phyloP scores from a whole-genome alignment of 2,329 filamentous ascomycete species.

The Periglandula ipomoeae region DNA sequence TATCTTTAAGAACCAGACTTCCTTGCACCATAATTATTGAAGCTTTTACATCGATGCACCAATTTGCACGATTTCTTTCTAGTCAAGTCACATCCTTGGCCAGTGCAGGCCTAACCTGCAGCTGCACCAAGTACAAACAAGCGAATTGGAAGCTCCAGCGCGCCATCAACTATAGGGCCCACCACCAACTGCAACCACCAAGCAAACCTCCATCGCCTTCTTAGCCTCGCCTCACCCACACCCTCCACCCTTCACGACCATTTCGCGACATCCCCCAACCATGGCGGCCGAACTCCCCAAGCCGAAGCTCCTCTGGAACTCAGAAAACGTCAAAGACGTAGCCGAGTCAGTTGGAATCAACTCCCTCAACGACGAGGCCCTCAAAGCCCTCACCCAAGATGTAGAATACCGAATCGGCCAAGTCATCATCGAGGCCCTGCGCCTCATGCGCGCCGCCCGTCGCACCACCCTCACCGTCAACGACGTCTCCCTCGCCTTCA shows the following conservation, averaged over 20 bases:
- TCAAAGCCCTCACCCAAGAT: conserved; percentile 81
- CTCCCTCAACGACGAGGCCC: conserved; percentile 72
- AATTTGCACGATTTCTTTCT: too few species aligned
- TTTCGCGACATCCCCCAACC: conserved; percentile 5
- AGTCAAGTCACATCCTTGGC: too few species aligned
- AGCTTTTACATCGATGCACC: too few species aligned
- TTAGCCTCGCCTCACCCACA: background rate
- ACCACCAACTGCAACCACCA: background rate
- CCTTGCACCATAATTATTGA: too few species aligned
- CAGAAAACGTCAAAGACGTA: conserved; percentile 90
- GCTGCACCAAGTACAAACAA: too few species aligned
- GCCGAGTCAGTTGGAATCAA: conserved; percentile 90
- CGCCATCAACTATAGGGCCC: background rate
- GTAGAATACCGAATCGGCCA: conserved; percentile 93
- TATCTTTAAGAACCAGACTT: too few species aligned
- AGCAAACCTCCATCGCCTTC: background rate
- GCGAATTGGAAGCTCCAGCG: too few species aligned
- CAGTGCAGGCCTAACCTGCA: too few species aligned
- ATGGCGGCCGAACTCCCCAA: conserved; percentile 35
- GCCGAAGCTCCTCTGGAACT: conserved; percentile 73
- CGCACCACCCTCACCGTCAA: conserved; percentile 82
- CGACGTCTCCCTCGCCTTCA: conserved; percentile 79
- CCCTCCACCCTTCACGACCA: background rate
- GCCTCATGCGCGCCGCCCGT: conserved; percentile 89
- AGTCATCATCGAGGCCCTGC: conserved; percentile 86